Base-by-base conservation (phyloP, 352 stramenopile species). In the Peronospora tabacina region DNA sequence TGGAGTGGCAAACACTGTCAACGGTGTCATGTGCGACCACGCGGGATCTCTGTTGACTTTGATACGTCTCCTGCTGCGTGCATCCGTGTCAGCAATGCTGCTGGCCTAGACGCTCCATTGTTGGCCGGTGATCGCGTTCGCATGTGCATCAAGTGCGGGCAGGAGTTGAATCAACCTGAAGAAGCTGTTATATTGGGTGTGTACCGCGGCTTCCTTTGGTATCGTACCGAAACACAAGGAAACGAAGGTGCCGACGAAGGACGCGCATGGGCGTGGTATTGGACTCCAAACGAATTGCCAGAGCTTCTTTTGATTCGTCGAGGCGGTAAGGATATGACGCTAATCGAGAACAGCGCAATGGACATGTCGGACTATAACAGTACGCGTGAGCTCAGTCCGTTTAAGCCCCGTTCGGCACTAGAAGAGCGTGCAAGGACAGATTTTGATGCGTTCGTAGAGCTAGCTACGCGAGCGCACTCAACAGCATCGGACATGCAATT, bases 151-250 rank as follows among this genome's bases (percentile, higher is more conserved):
- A 97, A 95, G 57, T 90, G 88, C 33, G 95, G 95, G 12, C 82
- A 95, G 34, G 85, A 97, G 65, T 70, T 98, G 34, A 97, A 98
- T 49, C 75, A 98, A 17, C 87, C 93, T 7, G 96, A 99, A 69
- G 93, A 98, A 80, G 95, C 95, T 24, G 70, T 98, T 33, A 78
- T 99, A 46, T 66, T 99, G 16, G 96, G 84, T 52, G 77, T 90
- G 4, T 97, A 96, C 55, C 81, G 96, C 49, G 82, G 82, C 1
- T 82, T 82, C 29, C 57, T 99, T 12, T 99, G 93, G 80, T 98
- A 98, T 39, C 75, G 81, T 15, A 93, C 97, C 9, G 88, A 98
- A 55, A 97, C 90, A 8, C 95, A 98, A 66, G 95, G 96, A 47
- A 97, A 94, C 44, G 94, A 98, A 79, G 94, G 94, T 29, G 88